Conservation (phyloP, 1,284 basidiomycete genomes). For the Puccinia sorghi region DNA sequence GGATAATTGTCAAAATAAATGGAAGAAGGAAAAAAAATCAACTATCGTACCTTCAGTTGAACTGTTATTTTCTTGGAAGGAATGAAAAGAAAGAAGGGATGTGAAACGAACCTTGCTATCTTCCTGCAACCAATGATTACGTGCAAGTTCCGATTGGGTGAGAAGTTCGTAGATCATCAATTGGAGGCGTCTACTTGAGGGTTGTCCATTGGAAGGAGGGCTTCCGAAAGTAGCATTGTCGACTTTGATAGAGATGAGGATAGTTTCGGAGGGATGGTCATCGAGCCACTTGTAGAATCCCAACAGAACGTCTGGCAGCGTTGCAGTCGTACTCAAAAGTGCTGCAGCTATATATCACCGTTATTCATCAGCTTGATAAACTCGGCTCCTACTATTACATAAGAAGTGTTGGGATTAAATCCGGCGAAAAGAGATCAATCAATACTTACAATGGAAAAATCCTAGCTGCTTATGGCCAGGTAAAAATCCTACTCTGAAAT, state of each 20-base stretch:
- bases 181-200: conserved; percentile 20
- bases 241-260: conserved; percentile 53
- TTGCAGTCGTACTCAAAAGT: conserved; percentile 52
- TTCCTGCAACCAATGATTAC: conserved; percentile 39
- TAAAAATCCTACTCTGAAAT: conserved; percentile 52
- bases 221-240: conserved; percentile 37
- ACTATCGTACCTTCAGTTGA: background rate
- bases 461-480: conserved; percentile 50
- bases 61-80: background rate
- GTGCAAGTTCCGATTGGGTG: conserved; percentile 10
- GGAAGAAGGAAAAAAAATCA: background rate
- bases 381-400: no score
- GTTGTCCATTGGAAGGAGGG: conserved; percentile 19
- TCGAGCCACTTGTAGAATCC: conserved; percentile 55
- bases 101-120: conserved; percentile 18
- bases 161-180: conserved; percentile 26
- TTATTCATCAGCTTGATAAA: no score
- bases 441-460: conserved; percentile 54
- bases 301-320: conserved; percentile 53
- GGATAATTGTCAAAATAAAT: background rate
- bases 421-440: no score
- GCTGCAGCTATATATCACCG: conserved; percentile 52
- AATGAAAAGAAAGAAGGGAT: background rate
- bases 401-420: no score
- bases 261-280: conserved; percentile 53